phyloP scores from a whole-genome alignment of 2,329 filamentous ascomycete species.

The Aspergillus sp. region DNA sequence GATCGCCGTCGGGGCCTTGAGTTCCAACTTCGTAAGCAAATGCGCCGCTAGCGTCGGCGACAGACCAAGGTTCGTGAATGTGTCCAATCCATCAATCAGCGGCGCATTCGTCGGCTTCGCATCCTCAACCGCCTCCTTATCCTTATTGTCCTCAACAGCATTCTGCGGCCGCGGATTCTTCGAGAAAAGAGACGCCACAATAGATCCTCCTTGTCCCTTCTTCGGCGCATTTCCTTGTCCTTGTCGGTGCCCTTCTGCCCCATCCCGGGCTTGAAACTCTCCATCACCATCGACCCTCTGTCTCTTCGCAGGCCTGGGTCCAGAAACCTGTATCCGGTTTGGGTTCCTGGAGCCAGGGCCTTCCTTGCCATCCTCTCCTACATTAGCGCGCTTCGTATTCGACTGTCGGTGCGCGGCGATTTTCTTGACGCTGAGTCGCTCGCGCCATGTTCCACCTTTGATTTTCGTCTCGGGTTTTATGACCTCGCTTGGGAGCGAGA shows the following conservation, averaged over 20 bases:
- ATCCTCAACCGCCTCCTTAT: constrained; percentile 44
- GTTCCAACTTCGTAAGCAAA: constrained; percentile 76
- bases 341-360: constrained; percentile 28
- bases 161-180: constrained; percentile 78
- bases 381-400: constrained; percentile 25
- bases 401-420: constrained; percentile 55
- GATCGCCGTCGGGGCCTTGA: constrained; percentile 91
- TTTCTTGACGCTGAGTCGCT: constrained; percentile 78
- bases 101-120: constrained; percentile 84
- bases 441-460: constrained; percentile 91
- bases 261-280: constrained; percentile 15
- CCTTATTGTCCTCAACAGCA: constrained; percentile 36
- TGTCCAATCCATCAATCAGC: constrained; percentile 76
- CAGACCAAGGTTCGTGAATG: constrained; percentile 81
- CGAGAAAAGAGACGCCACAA: constrained; percentile 90
- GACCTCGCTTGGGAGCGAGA: constrained; percentile 70
- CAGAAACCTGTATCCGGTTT: constrained; percentile 34
- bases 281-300: constrained; percentile 42
- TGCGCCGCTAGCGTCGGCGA: constrained; percentile 79
- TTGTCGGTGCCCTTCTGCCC: neutral
- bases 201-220: constrained; percentile 42
- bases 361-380: constrained; percentile 12
- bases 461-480: constrained; percentile 63
- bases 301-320: constrained; percentile 39
- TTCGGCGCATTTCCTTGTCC: neutral